phyloP scores from a whole-genome alignment of 768 basidiomycete genomes.

The Hypholoma fasciculare region DNA sequence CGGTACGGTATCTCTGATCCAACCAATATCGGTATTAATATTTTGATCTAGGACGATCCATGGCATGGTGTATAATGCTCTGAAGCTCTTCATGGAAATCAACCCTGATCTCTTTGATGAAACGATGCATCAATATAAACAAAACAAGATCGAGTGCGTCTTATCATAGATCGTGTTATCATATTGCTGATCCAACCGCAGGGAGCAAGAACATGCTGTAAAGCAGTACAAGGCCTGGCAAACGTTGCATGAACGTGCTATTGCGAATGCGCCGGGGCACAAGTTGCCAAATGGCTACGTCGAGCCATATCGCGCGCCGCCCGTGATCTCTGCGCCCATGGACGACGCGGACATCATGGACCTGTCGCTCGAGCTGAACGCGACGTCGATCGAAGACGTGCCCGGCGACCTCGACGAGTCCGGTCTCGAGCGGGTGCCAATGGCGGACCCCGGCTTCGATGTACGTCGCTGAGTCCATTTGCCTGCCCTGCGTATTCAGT shows the following conservation, averaged over 20 bases:
- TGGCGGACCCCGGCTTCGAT: slow-evolving; percentile 88
- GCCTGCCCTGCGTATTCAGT: slow-evolving; percentile 8
- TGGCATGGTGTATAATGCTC: slow-evolving; percentile 97
- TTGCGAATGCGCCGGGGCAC: slow-evolving; percentile 66
- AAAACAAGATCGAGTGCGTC: slow-evolving; percentile 80
- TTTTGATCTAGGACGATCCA: slow-evolving; percentile 80
- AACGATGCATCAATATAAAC: slow-evolving; percentile 90
- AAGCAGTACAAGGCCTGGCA: slow-evolving; percentile 90
- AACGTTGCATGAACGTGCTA: slow-evolving; percentile 74
- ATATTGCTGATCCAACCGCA: slow-evolving; percentile 28
- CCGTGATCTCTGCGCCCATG: slow-evolving; percentile 72
- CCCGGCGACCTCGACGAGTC: slow-evolving; percentile 74
- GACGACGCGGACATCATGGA: slow-evolving; percentile 89
- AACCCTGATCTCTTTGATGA: slow-evolving; percentile 96
- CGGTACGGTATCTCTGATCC: slow-evolving; percentile 56
- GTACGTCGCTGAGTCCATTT: slow-evolving; percentile 47
- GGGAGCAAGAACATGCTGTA: slow-evolving; percentile 86
- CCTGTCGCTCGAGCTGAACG: slow-evolving; percentile 86
- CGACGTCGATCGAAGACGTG: slow-evolving; percentile 75
- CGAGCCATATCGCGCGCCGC: slow-evolving; percentile 68
- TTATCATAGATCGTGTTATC: not conserved
- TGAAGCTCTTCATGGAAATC: slow-evolving; percentile 99
- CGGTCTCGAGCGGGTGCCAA: slow-evolving; percentile 86
- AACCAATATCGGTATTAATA: slow-evolving; percentile 1
- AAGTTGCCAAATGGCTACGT: slow-evolving; percentile 71